Base-by-base conservation (phyloP, 805 yeast genomes). In the Priceomyces melissophilus region DNA sequence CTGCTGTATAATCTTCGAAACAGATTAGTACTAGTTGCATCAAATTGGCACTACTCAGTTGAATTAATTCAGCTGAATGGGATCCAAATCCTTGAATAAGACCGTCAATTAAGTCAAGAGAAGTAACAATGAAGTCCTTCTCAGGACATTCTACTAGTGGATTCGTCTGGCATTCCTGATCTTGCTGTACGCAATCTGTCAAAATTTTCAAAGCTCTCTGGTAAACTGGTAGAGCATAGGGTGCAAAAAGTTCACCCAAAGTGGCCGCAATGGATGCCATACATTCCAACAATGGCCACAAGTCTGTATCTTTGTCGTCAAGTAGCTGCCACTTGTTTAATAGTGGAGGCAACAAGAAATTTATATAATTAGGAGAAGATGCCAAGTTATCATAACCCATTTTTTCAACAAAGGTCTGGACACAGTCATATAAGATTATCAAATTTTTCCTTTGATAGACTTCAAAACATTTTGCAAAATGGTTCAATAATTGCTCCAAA, bases 221-320 rank as follows among this genome's bases (percentile, higher is more conserved):
- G 58, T 87, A 93, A 9, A 90, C 91, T 6, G 90, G 85, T 9
- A 84, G 74, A 0, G 98, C 97, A 69, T 81, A 88, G 4, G 95
- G 96, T 5, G 89, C 86, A 68, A 91, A 91, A 20, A 77, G 60
- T 47, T 84, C 87, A 15, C 96, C 95, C 44, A 90, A 65, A 2
- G 89, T 77, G 1, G 96, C 89, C 10, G 97, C 95, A 27, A 93
- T 85, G 13, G 89, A 79, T 3, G 96, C 87, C 78, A 93, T 76
- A 63, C 98, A 90, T 61, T 91, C 98, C 44, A 93, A 67, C 48
- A 93, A 70, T 4, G 97, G 95, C 91, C 97, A 88, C 48, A 91
- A 63, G 52, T 82, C 96, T 40, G 78, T 77, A 59, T 91, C 97
- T 41, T 81, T 80, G 57, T 93, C 96, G 11, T 69, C 66, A 38